Percentiles rank a stretch among this genome's conserved stretches.
These are phyloP conservation scores for Aphanomyces stellatus DNA, from an alignment of 352 stramenopile genomes.

Conservation along the genomic window DNA sequence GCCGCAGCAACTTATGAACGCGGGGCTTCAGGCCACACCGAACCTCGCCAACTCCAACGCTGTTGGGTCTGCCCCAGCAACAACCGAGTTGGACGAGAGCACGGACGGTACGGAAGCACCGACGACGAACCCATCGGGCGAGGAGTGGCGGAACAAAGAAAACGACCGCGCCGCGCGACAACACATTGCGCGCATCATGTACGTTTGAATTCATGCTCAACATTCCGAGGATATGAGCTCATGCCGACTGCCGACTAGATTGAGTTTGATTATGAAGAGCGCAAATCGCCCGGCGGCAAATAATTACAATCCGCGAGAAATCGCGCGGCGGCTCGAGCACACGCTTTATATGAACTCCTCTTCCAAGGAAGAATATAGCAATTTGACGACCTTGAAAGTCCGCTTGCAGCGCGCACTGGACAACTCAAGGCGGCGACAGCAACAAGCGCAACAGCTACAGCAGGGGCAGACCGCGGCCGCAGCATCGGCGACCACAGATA, in stretches of 20 bases:
- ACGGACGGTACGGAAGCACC: not conserved
- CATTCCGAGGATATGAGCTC: not conserved
- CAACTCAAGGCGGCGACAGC: constrained; percentile 67
- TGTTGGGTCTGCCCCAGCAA: not conserved
- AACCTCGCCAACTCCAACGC: not conserved
- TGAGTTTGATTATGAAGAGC: constrained; percentile 87
- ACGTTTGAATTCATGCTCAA: too few relatives aligned
- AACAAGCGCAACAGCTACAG: constrained; percentile 57
- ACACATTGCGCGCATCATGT: constrained; percentile 86
- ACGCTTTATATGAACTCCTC: constrained; percentile 80
- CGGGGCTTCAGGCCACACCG: not conserved
- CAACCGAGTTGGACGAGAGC: not conserved
- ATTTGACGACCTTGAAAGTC: constrained; percentile 77
- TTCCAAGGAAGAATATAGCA: constrained; percentile 81
- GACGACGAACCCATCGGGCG: not conserved
- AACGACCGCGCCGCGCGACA: constrained; percentile 64
- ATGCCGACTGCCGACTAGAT: constrained; percentile 25
- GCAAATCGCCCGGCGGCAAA: constrained; percentile 73
- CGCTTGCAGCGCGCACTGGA: constrained; percentile 77
- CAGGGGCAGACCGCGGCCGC: constrained; percentile 27
- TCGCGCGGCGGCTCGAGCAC: constrained; percentile 72
- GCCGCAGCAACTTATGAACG: constrained; percentile 1
- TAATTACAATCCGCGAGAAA: constrained; percentile 86
- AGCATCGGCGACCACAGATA: not conserved
- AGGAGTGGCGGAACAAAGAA: constrained; percentile 82